Evolutionary conservation across 257 asterid species (phyloP), one percentile per base, ranked within the genome.

Genomic region (Rauvolfia tetraphylla): DNA sequence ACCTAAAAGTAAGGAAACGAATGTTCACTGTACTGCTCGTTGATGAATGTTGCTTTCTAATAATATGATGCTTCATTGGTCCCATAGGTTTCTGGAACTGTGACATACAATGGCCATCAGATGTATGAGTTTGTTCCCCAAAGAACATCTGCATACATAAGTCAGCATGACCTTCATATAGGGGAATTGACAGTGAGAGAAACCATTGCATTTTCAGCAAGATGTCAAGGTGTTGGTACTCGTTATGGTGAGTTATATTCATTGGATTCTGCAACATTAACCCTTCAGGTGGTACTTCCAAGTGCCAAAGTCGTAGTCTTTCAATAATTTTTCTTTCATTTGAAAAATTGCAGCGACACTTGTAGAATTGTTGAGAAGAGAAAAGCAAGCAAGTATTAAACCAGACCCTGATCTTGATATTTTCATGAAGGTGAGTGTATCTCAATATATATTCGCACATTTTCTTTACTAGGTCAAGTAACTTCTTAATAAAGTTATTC

Each of bases 211-310:
- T 93, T 93, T 85, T 93, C 97, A 2, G 98, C 97, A 53, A 88
- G 97, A 87, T 93, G 98, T 71, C 98, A 93, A 86, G 98, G 98
- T 76, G 92, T 93, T 68, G 98, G 98, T 33, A 77, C 87, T 66
- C 92, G 96, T 78, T 91, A 91, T 78, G 92, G 98, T 93, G 34
- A 29, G 81, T 76, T 46, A 39, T 14, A 70, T 48, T 41, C 38
- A 61, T 73, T 38, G 14, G 25, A 38, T 41, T 44, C 36, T 44
- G 34, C 0, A 42, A 22, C 38, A 13, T 25, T 7, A 41, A 42
- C 23, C 14, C 25, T 20, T 34, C 20, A 2, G 33, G 70, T 33
- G n/a, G 39, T 65, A 63, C 4, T 34, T 65, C 31, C 7, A 48
- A 29, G 36, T 11, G 36, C 36, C 4, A 68, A 68, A 41, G 34